Base-by-base conservation (phyloP, 2,329 filamentous ascomycete genomes). In the Tolypocladium amazonense region DNA sequence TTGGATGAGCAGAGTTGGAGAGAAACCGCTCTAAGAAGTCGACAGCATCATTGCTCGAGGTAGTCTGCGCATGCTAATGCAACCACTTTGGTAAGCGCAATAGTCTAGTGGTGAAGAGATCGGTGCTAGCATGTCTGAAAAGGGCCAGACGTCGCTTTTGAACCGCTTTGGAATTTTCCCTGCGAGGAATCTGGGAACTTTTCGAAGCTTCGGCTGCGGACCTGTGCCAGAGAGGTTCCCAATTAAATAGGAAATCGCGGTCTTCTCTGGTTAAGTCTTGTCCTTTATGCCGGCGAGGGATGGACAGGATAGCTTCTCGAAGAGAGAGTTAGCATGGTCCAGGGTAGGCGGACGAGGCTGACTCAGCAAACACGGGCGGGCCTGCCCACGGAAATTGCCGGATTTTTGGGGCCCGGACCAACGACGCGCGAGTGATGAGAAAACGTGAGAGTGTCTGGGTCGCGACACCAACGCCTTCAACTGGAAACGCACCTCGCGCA, bases 21-120 rank as follows among this genome's bases (percentile, higher is more conserved):
- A 71, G 57, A 70, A 60, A 41, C 71, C 71, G 9, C 66, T 62
- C 53, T 62, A 47, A 60, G n/a, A 25, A 12, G 27, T 35, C 27
- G n/a, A 6, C 27, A 33, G 35, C 27, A 30, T 27, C 20, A 20
- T 23, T 6, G 35, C 35, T 20, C 9, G 2, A 9, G n/a, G 6
- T 50, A 8, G 25, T 50, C 33, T 30, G 27, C 15, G 27, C 27
- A 15, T 15, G 47, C n/a, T 27, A 27, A 35, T 18, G 3, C 27
- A n/a, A 18, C 27, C 45, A n/a, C 25, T 14, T 25, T 9, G 23
- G 12, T 2, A 14, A 15, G 7, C 27, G 4, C 25, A 6, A 30
- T 30, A 14, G 15, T 33, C 18, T 27, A 7, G 12, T 52, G 27
- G 18, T 33, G 47, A 18, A n/a, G n/a, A n/a, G n/a, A n/a, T n/a